Conservation (phyloP, 768 basidiomycete species). For the Amyloporia xantha region DNA sequence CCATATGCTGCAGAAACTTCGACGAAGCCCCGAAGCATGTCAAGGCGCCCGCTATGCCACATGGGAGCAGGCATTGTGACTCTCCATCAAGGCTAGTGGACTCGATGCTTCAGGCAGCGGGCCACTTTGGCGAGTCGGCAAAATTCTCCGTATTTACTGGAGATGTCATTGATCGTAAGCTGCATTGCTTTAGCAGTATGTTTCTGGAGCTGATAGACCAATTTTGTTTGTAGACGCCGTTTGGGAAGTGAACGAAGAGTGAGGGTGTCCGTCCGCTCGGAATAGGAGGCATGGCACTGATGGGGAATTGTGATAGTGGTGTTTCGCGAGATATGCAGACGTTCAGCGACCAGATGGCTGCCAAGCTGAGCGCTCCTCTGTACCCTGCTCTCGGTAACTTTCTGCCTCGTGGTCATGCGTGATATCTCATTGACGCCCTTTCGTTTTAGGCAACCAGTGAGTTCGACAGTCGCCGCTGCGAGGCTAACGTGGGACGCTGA, state of each 20-base stretch:
- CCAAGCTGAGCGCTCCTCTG: conserved; percentile 34
- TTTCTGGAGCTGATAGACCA: not conserved
- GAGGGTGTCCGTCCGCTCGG: conserved; percentile 9
- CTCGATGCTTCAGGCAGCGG: conserved; percentile 42
- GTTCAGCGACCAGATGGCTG: conserved; percentile 41
- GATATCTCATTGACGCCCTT: no score
- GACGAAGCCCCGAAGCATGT: conserved; percentile 31
- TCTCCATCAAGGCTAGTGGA: conserved; percentile 41
- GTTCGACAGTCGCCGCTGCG: no score
- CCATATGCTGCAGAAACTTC: conserved; percentile 54
- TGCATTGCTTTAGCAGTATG: not conserved
- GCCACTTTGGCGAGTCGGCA: conserved; percentile 18
- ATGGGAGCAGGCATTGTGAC: conserved; percentile 48
- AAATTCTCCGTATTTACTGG: conserved; percentile 58
- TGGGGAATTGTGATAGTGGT: not conserved
- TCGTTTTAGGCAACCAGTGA: conserved; percentile 41
- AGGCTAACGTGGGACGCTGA: no score
- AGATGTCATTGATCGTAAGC: conserved; percentile 52
- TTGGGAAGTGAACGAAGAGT: conserved; percentile 43
- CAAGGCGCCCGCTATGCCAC: conserved; percentile 39
- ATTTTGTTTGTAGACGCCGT: conserved; percentile 33
- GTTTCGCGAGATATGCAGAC: conserved; percentile 37
- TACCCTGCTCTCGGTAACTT: conserved; percentile 44
- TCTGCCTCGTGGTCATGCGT: not conserved
- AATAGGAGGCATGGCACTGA: not conserved